Conservation (phyloP, 2,329 filamentous ascomycete species). For the Xylaria sp. region DNA sequence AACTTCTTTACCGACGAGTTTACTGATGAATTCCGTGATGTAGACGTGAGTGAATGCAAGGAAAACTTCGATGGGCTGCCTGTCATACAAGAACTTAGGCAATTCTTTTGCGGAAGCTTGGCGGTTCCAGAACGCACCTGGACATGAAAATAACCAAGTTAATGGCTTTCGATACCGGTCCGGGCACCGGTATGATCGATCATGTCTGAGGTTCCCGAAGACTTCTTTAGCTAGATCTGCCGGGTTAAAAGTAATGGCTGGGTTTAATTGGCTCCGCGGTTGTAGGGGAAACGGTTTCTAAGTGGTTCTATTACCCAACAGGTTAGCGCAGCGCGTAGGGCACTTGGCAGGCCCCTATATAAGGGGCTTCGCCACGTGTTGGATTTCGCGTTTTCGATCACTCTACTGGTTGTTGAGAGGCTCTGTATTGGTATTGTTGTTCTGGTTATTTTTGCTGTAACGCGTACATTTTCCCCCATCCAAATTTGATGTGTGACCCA, state of each 20-base stretch:
- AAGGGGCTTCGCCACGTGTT: too few species aligned
- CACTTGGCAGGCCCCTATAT: too few species aligned
- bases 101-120: background rate
- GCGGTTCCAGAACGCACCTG: background rate
- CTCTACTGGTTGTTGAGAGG: too few species aligned
- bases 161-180: background rate
- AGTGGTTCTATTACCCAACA: background rate
- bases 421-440: too few species aligned
- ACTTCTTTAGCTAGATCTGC: too few species aligned
- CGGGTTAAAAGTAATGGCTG: background rate
- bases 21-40: background rate
- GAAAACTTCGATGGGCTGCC: background rate
- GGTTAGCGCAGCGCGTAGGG: too few species aligned
- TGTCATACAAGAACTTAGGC: background rate
- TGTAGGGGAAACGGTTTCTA: background rate
- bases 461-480: too few species aligned
- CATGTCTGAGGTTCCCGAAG: too few species aligned
- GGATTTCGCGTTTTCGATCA: too few species aligned
- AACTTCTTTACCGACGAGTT: background rate
- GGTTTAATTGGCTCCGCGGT: conserved; percentile 1
- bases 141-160: background rate
- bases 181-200: too few species aligned
- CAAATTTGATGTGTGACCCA: too few species aligned
- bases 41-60: background rate
- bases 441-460: too few species aligned